Percentiles rank a stretch among this genome's conserved stretches.
Conservation (phyloP, 345 rosid genomes). For the Cardamine resedifolia region DNA sequence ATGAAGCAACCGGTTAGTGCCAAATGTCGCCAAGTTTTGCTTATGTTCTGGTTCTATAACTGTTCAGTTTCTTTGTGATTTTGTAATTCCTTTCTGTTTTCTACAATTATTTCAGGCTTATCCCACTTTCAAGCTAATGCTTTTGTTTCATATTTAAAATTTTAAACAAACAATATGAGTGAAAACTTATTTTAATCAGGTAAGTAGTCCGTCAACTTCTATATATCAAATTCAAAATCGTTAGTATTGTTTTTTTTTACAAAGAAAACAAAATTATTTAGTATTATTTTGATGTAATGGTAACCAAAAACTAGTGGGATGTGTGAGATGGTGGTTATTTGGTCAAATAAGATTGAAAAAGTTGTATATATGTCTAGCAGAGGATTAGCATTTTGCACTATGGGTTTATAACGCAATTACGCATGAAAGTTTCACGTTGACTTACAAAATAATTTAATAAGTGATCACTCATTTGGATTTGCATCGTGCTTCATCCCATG, state of each 20-base stretch:
- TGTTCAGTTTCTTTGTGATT: neutral
- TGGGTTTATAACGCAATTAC: slow-evolving; percentile 12
- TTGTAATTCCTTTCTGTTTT: neutral
- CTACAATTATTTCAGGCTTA: neutral
- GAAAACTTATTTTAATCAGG: neutral
- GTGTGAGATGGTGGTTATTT: slow-evolving; percentile 7
- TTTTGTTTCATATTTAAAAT: neutral
- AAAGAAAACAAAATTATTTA: too few relatives aligned
- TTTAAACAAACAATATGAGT: neutral
- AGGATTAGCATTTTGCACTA: neutral
- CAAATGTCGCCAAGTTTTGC: neutral
- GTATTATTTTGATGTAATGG: neutral
- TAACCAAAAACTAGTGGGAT: neutral
- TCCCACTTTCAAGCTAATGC: neutral
- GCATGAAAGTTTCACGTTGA: slow-evolving; percentile 29
- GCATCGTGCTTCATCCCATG: slow-evolving; percentile 31
- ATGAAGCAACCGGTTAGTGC: slow-evolving; percentile 25
- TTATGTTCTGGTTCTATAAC: neutral
- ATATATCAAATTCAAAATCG: neutral
- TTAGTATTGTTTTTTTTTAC: neutral
- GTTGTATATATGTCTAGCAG: neutral
- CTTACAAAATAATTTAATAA: neutral
- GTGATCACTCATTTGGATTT: slow-evolving; percentile 20
- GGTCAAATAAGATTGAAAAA: neutral
- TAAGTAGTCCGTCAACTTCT: slow-evolving; percentile 3